Evolutionary conservation across 2,329 filamentous ascomycete species (phyloP), one percentile per base, ranked within the genome.

Genomic region (Lasiodiplodia gonubiensis): DNA sequence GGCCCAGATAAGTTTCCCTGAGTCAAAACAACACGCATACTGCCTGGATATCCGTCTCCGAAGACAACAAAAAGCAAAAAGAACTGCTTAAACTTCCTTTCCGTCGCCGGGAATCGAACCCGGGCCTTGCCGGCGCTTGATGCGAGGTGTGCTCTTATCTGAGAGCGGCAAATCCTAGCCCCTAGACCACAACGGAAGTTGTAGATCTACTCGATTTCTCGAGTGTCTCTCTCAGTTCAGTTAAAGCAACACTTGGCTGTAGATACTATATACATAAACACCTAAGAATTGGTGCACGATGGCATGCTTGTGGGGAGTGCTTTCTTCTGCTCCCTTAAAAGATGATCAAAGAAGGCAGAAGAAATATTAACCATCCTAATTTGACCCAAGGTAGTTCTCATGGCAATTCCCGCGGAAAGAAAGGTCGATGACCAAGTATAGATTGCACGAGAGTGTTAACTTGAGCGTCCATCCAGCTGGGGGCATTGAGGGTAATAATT

Each of bases 101-200:
- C 60, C 60, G 60, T 64, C 60, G 60, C 60, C 60, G 60, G 60
- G 60, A 64, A 64, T 64, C 51, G 60, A 64, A 64, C 60, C 60
- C 60, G 60, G 60, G 60, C 60, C 60, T 64, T 64, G 60, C 60
- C 60, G 60, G 60, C 60, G 60, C 60, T 53, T 23, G 53, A 55
- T 55, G 53, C 53, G 53, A 55, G 53, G 53, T 23, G 30, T 37
- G 53, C 53, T 55, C 53, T 53, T 33, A 51, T 16, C 23, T 64
- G 60, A 64, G 60, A 64, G 60, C 60, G 60, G 60, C 60, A 64
- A 64, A 64, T 64, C 60, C 60, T 64, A 64, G 60, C 60, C 60
- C 48, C 60, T 64, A 64, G 60, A 64, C 60, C 60, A 64, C 60
- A 64, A 64, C 60, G 60, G 60, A 64, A 39, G 30, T 63, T 37